Conservation (phyloP, 306 rosid genomes). For the Oemleria cerasiformis region DNA sequence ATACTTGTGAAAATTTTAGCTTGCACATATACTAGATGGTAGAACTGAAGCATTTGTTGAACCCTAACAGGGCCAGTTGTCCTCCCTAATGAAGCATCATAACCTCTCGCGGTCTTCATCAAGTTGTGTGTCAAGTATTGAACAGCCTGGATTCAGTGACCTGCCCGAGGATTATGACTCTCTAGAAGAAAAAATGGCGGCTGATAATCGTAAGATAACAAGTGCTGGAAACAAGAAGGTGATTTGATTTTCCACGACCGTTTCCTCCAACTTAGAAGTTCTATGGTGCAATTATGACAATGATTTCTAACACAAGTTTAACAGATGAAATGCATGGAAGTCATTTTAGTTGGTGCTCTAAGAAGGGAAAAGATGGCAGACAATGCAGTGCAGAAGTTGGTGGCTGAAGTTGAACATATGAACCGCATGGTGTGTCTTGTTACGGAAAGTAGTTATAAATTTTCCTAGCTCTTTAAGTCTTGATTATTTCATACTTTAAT, state of each 20-base stretch:
- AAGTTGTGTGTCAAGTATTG: constrained; percentile 47
- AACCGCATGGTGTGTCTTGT: constrained; percentile 53
- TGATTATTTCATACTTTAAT: background rate
- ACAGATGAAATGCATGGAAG: constrained; percentile 64
- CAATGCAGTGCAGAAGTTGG: constrained; percentile 50
- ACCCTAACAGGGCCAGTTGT: constrained; percentile 67
- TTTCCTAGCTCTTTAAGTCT: constrained; percentile 10
- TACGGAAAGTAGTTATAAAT: constrained; percentile 12
- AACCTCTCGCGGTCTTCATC: constrained; percentile 31
- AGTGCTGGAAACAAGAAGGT: constrained; percentile 49
- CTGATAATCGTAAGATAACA: constrained; percentile 32
- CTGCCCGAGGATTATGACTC: constrained; percentile 38
- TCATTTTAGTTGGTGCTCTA: constrained; percentile 60
- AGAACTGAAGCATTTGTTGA: constrained; percentile 33
- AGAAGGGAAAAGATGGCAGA: constrained; percentile 81
- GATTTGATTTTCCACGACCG: constrained; percentile 15
- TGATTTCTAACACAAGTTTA: constrained; percentile 29
- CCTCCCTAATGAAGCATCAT: constrained; percentile 59
- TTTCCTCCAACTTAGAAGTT: constrained; percentile 16
- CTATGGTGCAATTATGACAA: constrained; percentile 16
- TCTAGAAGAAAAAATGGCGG: constrained; percentile 26
- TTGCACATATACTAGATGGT: constrained; percentile 13
- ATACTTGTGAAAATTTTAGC: constrained; percentile 24
- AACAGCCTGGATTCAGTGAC: constrained; percentile 42
- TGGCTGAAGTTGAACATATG: constrained; percentile 52